Evolutionary conservation across 176 grass and related monocot genomes (phyloP).

Genomic region (Neostapfia colusana): DNA sequence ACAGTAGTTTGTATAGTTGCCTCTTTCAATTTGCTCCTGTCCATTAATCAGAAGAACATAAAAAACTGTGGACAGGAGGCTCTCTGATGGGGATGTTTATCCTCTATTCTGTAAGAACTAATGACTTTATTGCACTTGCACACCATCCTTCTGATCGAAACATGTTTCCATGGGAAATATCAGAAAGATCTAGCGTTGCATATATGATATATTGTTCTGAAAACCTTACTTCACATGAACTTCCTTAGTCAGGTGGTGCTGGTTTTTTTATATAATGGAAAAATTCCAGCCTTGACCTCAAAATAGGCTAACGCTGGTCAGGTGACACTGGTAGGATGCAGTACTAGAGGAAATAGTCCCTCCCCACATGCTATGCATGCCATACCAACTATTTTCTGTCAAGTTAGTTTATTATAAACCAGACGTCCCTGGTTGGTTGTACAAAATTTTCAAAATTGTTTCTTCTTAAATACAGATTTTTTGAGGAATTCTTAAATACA

Average conservation of each 20-base stretch:
- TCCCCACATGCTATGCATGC: not conserved
- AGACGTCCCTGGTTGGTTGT: not conserved
- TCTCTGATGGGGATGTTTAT: not conserved
- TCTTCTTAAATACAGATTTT: constrained; percentile 1
- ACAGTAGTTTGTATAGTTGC: not conserved
- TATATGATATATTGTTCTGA: not conserved
- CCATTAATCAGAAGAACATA: constrained; percentile 3
- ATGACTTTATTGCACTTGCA: not conserved
- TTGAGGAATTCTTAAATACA: not conserved
- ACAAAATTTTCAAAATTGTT: not conserved
- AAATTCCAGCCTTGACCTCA: no score
- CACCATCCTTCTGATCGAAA: not conserved
- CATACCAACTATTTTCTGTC: not conserved
- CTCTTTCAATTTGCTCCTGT: not conserved
- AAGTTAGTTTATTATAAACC: not conserved
- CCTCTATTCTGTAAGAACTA: not conserved
- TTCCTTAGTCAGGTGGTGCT: not conserved
- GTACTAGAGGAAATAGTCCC: not conserved
- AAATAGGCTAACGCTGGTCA: no score
- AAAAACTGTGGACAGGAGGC: not conserved
- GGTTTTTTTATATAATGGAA: no score
- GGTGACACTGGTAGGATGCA: not conserved
- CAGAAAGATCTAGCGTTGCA: not conserved
- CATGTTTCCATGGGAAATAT: constrained; percentile 16
- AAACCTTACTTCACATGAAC: constrained; percentile 8